Conservation (phyloP, 2,329 filamentous ascomycete species). For the Hymenoscyphus infarciens region DNA sequence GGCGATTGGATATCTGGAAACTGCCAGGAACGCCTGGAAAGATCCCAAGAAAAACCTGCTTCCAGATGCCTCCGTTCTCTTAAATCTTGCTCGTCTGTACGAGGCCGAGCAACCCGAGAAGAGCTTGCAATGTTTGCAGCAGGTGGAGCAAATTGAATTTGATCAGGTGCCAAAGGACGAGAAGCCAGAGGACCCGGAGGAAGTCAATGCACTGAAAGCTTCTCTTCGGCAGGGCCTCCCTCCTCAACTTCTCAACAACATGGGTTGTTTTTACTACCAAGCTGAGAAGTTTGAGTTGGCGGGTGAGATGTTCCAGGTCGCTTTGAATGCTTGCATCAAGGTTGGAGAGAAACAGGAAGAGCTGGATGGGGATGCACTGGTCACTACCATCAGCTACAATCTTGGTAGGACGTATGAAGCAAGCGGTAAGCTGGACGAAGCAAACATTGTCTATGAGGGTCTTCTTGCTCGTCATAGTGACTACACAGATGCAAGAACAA, state of each 20-base stretch:
- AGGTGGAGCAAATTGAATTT: slow-evolving; percentile 87
- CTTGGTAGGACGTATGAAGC: slow-evolving; percentile 91
- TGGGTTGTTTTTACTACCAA: slow-evolving; percentile 93
- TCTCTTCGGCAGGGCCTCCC: slow-evolving; percentile 74
- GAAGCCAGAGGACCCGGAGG: slow-evolving; percentile 54
- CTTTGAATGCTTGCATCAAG: slow-evolving; percentile 80
- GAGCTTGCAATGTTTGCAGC: slow-evolving; percentile 84
- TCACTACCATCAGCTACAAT: slow-evolving; percentile 97
- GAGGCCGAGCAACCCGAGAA: slow-evolving; percentile 84
- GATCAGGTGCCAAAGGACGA: slow-evolving; percentile 72
- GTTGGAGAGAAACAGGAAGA: slow-evolving; percentile 71
- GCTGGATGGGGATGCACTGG: slow-evolving; percentile 82
- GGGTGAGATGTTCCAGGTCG: slow-evolving; percentile 87
- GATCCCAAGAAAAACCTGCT: slow-evolving; percentile 80
- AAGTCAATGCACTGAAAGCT: slow-evolving; percentile 57
- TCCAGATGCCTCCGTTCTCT: slow-evolving; percentile 79
- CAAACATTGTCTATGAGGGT: slow-evolving; percentile 83
- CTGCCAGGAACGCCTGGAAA: slow-evolving; percentile 84
- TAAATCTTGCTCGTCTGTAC: slow-evolving; percentile 89
- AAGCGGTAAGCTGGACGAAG: slow-evolving; percentile 74
- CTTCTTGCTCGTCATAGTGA: slow-evolving; percentile 80
- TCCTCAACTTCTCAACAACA: slow-evolving; percentile 93
- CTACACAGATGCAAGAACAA: slow-evolving; percentile 86
- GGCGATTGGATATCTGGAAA: slow-evolving; percentile 78
- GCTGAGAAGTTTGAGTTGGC: slow-evolving; percentile 76